phyloP scores from a whole-genome alignment of 768 basidiomycete species.

The Tricholomella constricta region DNA sequence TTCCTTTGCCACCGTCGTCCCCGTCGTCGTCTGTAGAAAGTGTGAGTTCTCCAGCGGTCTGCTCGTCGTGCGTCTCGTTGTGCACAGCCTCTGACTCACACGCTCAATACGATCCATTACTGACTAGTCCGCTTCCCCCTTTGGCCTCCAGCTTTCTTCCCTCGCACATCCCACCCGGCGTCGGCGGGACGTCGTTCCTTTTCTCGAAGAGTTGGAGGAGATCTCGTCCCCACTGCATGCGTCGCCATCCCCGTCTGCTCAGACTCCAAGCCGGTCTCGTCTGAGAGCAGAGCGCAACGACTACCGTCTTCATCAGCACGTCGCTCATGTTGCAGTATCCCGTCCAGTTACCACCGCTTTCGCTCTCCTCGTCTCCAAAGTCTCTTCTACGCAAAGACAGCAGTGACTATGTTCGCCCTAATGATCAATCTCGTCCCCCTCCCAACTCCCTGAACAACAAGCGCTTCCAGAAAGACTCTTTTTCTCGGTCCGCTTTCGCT shows the following conservation, averaged over 20 bases:
- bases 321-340: conserved; percentile 65
- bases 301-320: conserved; percentile 24
- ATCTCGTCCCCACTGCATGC: conserved; percentile 37
- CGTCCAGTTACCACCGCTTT: conserved; percentile 42
- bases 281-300: conserved; percentile 43
- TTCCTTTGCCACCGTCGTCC: conserved; percentile 25
- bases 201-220: conserved; percentile 15
- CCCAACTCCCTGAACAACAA: conserved; percentile 31
- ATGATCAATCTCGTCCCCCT: conserved; percentile 36
- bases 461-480: conserved; percentile 41
- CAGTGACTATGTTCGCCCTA: conserved; percentile 41
- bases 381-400: conserved; percentile 30
- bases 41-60: background rate
- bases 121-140: conserved; percentile 16
- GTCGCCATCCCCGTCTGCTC: conserved; percentile 41
- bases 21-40: conserved; percentile 17
- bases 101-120: conserved; percentile 5
- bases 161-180: conserved; percentile 18
- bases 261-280: conserved; percentile 63
- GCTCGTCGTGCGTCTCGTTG: too few species aligned
- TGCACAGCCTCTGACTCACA: background rate
- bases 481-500: conserved; percentile 31
- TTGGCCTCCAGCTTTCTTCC: background rate
- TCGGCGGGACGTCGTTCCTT: conserved; percentile 30
- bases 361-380: conserved; percentile 38